Evolutionary conservation across 441 rosid species (phyloP), one percentile per base, ranked within the genome.

Genomic region (Hura crepitans): DNA sequence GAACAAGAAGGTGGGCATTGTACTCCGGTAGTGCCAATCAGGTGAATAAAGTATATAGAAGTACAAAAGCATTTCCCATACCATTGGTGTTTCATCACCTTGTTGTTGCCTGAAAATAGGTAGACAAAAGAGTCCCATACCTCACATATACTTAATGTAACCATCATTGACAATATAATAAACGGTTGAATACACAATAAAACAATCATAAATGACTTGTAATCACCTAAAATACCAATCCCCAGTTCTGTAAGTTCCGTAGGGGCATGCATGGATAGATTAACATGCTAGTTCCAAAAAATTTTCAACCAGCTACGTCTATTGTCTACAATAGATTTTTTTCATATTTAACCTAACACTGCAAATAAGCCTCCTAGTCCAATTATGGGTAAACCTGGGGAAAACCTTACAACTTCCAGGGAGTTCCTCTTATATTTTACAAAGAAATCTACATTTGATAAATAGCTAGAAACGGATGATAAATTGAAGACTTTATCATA

Each of bases 11-110:
- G 89, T 91, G 23, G 98, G 98, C 98, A 93, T 93, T 0, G 96
- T 89, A 64, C 96, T 87, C 51, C 86, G 75, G 75, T 93, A 93
- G 79, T 93, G 98, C 98, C 98, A 93, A 80, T 93, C 95, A 35
- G 97, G 98, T 20, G 98, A 94, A 83, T 89, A 88, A 33, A 94
- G 90, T 75, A 91, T 90, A 82, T 88, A 93, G 74, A 93, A 81
- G 75, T 93, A 93, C 47, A 94, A 86, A 64, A 94, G 96, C 84
- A 94, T 85, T 78, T 90, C 99, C 99, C 99, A 91, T 33, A 91
- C 96, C 97, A 89, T 89, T 1, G 96, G 96, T 2, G 97, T 91
- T 74, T 89, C 96, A 83, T 92, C 97, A 67, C 97, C 86, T 76
- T 88, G 97, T 76, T 89, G 97, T 79, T 90, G 99, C 88, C 97